These are phyloP conservation scores for Pyracantha coccinea DNA, from an alignment of 331 rosid genomes.

Conservation along the genomic window DNA sequence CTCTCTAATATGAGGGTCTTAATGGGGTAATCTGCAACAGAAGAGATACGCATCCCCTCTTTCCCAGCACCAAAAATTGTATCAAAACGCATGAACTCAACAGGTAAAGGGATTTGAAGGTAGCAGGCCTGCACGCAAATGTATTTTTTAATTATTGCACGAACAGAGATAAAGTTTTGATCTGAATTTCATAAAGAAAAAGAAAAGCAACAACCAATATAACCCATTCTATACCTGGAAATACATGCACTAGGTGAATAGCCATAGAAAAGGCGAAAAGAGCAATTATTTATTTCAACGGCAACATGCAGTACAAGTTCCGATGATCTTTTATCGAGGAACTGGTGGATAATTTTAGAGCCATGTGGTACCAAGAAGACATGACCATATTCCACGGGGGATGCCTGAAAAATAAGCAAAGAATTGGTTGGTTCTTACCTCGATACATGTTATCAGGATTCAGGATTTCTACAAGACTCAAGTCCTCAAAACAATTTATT, in stretches of 20 bases:
- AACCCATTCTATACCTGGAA: slow-evolving; percentile 22
- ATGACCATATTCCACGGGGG: slow-evolving; percentile 36
- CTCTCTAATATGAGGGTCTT: slow-evolving; percentile 29
- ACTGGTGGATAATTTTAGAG: slow-evolving; percentile 9
- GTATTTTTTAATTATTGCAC: not conserved
- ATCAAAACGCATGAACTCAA: slow-evolving; percentile 26
- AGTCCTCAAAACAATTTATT: not conserved
- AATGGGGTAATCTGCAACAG: slow-evolving; percentile 20
- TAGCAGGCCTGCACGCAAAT: slow-evolving; percentile 28
- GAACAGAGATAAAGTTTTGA: not conserved
- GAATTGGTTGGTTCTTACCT: not conserved
- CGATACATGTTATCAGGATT: not conserved
- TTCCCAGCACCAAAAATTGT: slow-evolving; percentile 9
- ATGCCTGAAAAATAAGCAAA: slow-evolving; percentile 6
- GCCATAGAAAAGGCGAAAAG: slow-evolving; percentile 30
- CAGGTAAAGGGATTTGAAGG: slow-evolving; percentile 32
- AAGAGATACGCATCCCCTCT: slow-evolving; percentile 12
- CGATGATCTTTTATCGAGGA: slow-evolving; percentile 21
- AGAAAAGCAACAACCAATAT: not conserved
- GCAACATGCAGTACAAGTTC: slow-evolving; percentile 23
- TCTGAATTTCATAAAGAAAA: not conserved
- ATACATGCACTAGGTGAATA: slow-evolving; percentile 12
- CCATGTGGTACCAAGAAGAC: slow-evolving; percentile 27
- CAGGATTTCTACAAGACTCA: not conserved
- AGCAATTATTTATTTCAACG: slow-evolving; percentile 28